Conservation (phyloP, 2,329 filamentous ascomycete genomes). For the Penicillium sp. region DNA sequence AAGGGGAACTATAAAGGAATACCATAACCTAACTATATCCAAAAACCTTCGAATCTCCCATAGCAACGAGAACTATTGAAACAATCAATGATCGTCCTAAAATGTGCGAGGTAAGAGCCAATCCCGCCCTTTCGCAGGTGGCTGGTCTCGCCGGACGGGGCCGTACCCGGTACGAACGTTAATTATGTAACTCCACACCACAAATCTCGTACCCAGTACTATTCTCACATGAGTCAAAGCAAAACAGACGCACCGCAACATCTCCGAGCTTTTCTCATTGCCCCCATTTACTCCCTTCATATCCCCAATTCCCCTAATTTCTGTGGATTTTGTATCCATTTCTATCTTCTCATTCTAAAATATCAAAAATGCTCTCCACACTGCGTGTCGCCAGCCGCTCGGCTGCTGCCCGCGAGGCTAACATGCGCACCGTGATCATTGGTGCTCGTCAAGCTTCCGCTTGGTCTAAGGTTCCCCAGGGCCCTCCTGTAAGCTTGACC, state of each 20-base stretch:
- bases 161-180: conserved; percentile 18
- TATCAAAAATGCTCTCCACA: conserved; percentile 47
- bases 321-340: conserved; percentile 1
- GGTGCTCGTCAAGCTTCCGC: conserved; percentile 68
- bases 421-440: conserved; percentile 37
- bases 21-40: background rate
- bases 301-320: conserved; percentile 4
- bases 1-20: background rate
- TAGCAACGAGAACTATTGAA: background rate
- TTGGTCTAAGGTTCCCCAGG: conserved; percentile 89
- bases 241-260: conserved; percentile 18
- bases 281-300: conserved; percentile 16
- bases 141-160: background rate
- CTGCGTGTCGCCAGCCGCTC: conserved; percentile 45
- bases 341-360: background rate
- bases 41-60: background rate
- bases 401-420: conserved; percentile 40
- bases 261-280: conserved; percentile 25
- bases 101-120: background rate
- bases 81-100: background rate
- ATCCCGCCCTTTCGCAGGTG: background rate
- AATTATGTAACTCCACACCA: conserved; percentile 6
- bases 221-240: conserved; percentile 26
- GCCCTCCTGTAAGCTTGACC: conserved; percentile 74
- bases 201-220: conserved; percentile 17